Evolutionary conservation across 768 basidiomycete genomes (phyloP).

Genomic region (Tulasnella sp.): DNA sequence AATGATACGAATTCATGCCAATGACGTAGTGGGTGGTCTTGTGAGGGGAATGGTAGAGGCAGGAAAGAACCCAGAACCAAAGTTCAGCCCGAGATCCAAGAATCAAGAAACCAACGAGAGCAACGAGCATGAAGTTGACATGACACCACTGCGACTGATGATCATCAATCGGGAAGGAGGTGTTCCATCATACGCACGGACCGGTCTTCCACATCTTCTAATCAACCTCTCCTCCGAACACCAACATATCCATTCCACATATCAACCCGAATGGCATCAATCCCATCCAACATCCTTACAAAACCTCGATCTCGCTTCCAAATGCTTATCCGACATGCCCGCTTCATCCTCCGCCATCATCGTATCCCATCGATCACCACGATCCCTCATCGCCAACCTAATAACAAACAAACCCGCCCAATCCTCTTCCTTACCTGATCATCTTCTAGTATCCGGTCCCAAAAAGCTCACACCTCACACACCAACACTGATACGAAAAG

Average conservation of each 20-base stretch:
- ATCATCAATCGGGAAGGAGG: conserved; percentile 96
- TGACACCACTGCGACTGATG: conserved; percentile 91
- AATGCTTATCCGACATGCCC: conserved; percentile 86
- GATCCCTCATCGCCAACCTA: conserved; percentile 88
- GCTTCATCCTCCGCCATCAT: conserved; percentile 85
- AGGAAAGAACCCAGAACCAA: conserved; percentile 16
- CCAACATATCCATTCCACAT: conserved; percentile 73
- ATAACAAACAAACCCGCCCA: conserved; percentile 97
- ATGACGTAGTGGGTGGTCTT: conserved; percentile 79
- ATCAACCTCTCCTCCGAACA: conserved; percentile 88
- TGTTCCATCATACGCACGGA: conserved; percentile 91
- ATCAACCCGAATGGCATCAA: conserved; percentile 57
- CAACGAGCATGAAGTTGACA: conserved; percentile 45
- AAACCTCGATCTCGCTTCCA: conserved; percentile 72
- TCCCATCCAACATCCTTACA: conserved; percentile 75
- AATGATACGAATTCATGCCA: conserved; percentile 70
- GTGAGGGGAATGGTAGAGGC: conserved; percentile 67
- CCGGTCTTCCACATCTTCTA: conserved; percentile 86
- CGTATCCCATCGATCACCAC: conserved; percentile 94
- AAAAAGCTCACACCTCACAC: conserved; percentile 78
- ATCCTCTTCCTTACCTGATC: conserved; percentile 89
- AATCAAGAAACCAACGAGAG: background rate
- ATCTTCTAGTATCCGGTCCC: conserved; percentile 67
- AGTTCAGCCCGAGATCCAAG: background rate
- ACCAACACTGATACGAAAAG: conserved; percentile 83